phyloP scores from a whole-genome alignment of 192 early-diverging fungal species.

The Phlyctochytrium arcticum region DNA sequence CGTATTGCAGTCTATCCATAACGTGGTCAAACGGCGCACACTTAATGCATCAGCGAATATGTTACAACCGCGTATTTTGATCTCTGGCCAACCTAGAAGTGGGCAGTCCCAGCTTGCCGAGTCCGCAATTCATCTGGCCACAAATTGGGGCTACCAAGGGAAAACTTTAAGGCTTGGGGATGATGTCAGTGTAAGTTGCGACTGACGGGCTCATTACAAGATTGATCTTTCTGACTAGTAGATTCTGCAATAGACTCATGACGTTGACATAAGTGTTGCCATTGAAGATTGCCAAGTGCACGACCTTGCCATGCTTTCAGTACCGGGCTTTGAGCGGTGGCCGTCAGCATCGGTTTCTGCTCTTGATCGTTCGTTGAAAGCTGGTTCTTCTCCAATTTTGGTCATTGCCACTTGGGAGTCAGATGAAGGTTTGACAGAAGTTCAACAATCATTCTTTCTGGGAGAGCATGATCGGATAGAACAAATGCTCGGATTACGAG shows the following conservation, averaged over 20 bases:
- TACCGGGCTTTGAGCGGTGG: slow-evolving; percentile 11
- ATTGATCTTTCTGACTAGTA: slow-evolving; percentile 17
- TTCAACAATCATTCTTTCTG: background rate
- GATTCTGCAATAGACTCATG: too few relatives aligned
- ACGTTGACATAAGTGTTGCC: background rate
- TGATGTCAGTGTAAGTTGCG: too few relatives aligned
- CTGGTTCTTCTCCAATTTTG: slow-evolving; percentile 27
- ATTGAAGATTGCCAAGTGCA: background rate
- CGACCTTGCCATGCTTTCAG: background rate
- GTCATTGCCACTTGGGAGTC: slow-evolving; percentile 20
- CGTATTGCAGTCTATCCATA: slow-evolving; percentile 31
- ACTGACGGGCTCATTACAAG: background rate
- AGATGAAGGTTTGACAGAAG: background rate
- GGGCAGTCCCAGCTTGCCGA: slow-evolving; percentile 58
- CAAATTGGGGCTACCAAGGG: too few relatives aligned
- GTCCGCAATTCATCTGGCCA: slow-evolving; percentile 50
- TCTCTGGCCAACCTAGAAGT: slow-evolving; percentile 56
- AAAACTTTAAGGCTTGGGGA: too few relatives aligned
- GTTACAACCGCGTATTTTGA: slow-evolving; percentile 39
- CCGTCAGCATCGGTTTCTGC: background rate
- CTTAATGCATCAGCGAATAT: slow-evolving; percentile 17
- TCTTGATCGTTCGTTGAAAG: background rate
- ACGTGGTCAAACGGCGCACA: background rate
- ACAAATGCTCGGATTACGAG: slow-evolving; percentile 10
- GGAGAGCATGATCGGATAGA: slow-evolving; percentile 9